These are phyloP conservation scores for Phaeotremella skinneri DNA, from an alignment of 768 basidiomycete species.

Conservation along the genomic window DNA sequence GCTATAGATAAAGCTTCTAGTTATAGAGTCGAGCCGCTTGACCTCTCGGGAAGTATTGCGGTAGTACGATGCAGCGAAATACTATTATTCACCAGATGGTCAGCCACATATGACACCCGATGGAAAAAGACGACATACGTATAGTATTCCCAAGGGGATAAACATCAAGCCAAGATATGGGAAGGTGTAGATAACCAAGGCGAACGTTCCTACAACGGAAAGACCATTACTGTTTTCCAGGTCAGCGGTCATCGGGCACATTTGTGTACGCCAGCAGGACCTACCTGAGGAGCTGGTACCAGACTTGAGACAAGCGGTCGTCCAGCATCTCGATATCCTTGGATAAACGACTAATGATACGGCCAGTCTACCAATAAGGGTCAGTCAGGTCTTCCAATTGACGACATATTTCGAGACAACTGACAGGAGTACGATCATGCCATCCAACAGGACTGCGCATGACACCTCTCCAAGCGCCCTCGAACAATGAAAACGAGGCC, in stretches of 20 bases:
- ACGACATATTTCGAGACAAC: conserved; percentile 4
- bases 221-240: conserved; percentile 25
- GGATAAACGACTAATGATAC: conserved; percentile 48
- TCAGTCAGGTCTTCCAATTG: conserved; percentile 67
- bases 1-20: conserved; percentile 33
- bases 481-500: conserved; percentile 59
- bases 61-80: conserved; percentile 30
- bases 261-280: conserved; percentile 4
- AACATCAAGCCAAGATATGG: conserved; percentile 42
- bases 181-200: conserved; percentile 42
- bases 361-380: conserved; percentile 46
- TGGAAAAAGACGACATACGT: conserved; percentile 14
- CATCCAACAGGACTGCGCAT: conserved; percentile 64
- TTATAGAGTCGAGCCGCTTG: conserved; percentile 36
- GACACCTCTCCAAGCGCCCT: conserved; percentile 59
- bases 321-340: conserved; percentile 52
- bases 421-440: conserved; percentile 63
- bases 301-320: conserved; percentile 33
- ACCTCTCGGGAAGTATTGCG: conserved; percentile 35
- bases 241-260: conserved; percentile 21
- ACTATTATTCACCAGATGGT: conserved; percentile 13
- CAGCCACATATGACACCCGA: conserved; percentile 2
- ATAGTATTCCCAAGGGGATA: conserved; percentile 31
- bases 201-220: conserved; percentile 39
- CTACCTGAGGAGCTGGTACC: conserved; percentile 31